A percentile compares a stretch with the other conserved stretches of the same genome.
phyloP scores from a whole-genome alignment of 2,329 filamentous ascomycete species.

The Exophiala sp. region DNA sequence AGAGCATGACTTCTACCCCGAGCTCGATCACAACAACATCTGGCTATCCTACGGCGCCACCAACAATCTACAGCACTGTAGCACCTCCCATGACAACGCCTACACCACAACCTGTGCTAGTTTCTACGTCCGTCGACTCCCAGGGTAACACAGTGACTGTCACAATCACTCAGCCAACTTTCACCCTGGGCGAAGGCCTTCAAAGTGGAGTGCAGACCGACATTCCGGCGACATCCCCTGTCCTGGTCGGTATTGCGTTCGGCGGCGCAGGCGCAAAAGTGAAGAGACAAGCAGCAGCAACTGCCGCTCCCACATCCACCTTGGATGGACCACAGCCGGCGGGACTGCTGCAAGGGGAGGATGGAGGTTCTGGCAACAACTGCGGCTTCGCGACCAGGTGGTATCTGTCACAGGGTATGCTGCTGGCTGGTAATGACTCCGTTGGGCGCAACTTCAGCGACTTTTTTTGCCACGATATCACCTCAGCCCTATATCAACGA shows the following conservation, averaged over 20 bases:
- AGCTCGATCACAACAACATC: constrained; percentile 1
- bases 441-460: constrained; percentile 24
- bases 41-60: constrained; percentile 5
- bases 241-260: constrained; percentile 18
- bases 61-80: constrained; percentile 13
- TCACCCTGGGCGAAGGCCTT: constrained; percentile 22
- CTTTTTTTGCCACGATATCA: constrained; percentile 8
- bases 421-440: constrained; percentile 12
- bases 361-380: constrained; percentile 14
- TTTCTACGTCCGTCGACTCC: constrained; percentile 11
- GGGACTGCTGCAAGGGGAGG: constrained; percentile 8
- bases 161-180: constrained; percentile 11
- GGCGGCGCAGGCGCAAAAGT: constrained; percentile 7
- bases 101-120: constrained; percentile 8
- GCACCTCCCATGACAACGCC: constrained; percentile 11
- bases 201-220: constrained; percentile 17
- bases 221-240: constrained; percentile 13
- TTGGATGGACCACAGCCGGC: constrained; percentile 1
- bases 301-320: background rate
- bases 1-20: constrained; percentile 1
- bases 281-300: constrained; percentile 14
- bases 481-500: constrained; percentile 17
- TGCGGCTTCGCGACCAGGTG: constrained; percentile 19
- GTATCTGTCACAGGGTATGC: constrained; percentile 15
- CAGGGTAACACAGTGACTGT: constrained; percentile 16